Percentiles rank a stretch among this genome's conserved stretches.
These are phyloP conservation scores for Cryptosporidium meleagridis DNA, from an alignment of 169 alveolate genomes.

Conservation along the genomic window DNA sequence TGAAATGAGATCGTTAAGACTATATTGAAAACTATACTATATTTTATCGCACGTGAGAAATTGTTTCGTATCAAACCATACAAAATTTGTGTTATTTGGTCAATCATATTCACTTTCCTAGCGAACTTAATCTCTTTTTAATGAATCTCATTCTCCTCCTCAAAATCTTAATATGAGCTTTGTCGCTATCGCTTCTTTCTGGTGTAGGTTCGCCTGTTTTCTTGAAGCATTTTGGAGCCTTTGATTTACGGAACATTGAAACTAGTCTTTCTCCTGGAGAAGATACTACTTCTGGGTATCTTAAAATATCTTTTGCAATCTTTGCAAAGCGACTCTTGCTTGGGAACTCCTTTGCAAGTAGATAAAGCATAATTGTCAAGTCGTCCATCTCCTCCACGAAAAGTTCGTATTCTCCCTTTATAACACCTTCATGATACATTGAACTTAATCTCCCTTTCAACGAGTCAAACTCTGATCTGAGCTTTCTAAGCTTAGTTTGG, in stretches of 20 bases:
- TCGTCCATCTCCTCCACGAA: slow-evolving; percentile 62
- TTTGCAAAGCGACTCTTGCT: neutral
- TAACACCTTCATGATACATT: slow-evolving; percentile 51
- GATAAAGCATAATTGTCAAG: slow-evolving; percentile 53
- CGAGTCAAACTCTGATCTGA: slow-evolving; percentile 4
- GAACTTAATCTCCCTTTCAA: slow-evolving; percentile 32
- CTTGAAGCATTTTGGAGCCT: neutral
- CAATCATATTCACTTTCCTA: neutral
- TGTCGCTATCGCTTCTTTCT: neutral
- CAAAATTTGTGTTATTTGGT: neutral
- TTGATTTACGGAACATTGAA: slow-evolving; percentile 14
- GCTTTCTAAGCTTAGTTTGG: neutral
- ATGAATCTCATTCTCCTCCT: slow-evolving; percentile 40
- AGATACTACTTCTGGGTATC: slow-evolving; percentile 69
- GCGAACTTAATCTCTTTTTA: slow-evolving; percentile 12
- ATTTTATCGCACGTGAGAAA: neutral
- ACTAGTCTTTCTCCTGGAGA: slow-evolving; percentile 40
- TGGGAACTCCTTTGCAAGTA: slow-evolving; percentile 49
- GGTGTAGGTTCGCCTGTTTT: neutral
- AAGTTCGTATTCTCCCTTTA: slow-evolving; percentile 37
- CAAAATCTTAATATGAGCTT: slow-evolving; percentile 3
- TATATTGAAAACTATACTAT: slow-evolving; percentile 5
- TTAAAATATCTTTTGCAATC: slow-evolving; percentile 44
- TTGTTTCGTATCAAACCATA: neutral
- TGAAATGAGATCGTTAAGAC: neutral